Evolutionary conservation across 495 filamentous ascomycete species (phyloP), one percentile per base, ranked within the genome.

Genomic region (Physcia stellaris): DNA sequence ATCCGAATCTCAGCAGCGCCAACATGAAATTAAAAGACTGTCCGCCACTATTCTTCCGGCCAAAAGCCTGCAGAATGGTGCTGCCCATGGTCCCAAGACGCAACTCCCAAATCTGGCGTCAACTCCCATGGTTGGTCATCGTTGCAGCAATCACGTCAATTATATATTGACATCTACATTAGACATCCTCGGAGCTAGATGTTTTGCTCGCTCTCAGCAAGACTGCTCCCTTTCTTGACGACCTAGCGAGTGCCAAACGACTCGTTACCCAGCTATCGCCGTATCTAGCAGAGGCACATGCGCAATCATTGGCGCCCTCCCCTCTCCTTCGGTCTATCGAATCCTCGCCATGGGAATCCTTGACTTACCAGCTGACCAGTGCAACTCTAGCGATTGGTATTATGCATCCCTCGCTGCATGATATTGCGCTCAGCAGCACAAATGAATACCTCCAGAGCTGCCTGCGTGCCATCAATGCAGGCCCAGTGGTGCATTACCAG

Each of bases 171-270:
- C n/a, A n/a, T 46, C 55, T 67, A 9, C 15, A 13, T 28, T 40
- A 80, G 75, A 70, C 67, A 13, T 57, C 85, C 35, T 75, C 82
- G 38, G 90, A 98, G 65, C 74, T 92, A 42, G 86, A 96, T 54
- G 78, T 88, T 27, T 66, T 96, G 19, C 60, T 96, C 15, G 84
- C 87, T 22, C 68, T 98, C 17, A 93, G 87, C 59, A 85, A 82
- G 59, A 82, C 90, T 19, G 82, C 86, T 6, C 77, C 83, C 13
- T 62, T 74, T 12, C 60, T 95, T 11, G 64, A 73, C 13, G 70
- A 68, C 35, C 49, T 62, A 4, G 72, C 83, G 38, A 79, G 75
- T 54, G 84, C 86, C 28, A 70, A 79, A 48, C 78, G 71, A 51
- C 68, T 96, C 24, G 67, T 75, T 13, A 57, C 62, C 3, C 86